Conservation (phyloP, 2,329 filamentous ascomycete genomes). For the Amesomyces nigricolor region DNA sequence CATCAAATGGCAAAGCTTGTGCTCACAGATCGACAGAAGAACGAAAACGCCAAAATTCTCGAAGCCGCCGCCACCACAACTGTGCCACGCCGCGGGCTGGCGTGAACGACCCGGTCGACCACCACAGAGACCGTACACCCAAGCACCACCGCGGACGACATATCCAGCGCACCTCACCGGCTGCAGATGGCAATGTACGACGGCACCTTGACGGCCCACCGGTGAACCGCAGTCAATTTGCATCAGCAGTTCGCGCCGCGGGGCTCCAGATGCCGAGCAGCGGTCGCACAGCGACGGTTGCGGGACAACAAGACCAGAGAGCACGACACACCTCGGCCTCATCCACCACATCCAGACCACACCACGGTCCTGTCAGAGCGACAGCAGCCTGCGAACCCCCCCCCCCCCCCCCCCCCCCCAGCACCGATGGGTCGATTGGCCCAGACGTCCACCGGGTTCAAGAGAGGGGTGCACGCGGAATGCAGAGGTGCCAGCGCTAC, state of each 20-base stretch:
- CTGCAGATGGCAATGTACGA: slow-evolving; percentile 11
- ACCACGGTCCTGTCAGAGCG: too few species aligned
- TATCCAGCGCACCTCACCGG: slow-evolving; percentile 8
- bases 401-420: neutral
- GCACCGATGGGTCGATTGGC: slow-evolving; percentile 6
- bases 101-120: neutral
- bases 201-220: slow-evolving; percentile 2
- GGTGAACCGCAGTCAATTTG: slow-evolving; percentile 6
- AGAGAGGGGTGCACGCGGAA: neutral
- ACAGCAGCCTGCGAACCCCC: neutral
- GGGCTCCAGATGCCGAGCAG: neutral
- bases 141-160: neutral
- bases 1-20: neutral
- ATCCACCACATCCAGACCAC: too few species aligned
- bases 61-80: neutral
- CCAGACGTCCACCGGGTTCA: neutral
- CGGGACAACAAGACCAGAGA: neutral
- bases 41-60: neutral
- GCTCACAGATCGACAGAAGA: neutral
- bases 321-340: neutral
- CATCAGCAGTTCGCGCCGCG: neutral
- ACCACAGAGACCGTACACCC: neutral
- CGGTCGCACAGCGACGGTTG: neutral
- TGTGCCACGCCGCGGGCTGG: slow-evolving; percentile 1
- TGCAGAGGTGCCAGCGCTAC: neutral